phyloP scores from a whole-genome alignment of 2,329 filamentous ascomycete genomes.

The Phialophora macrospora region DNA sequence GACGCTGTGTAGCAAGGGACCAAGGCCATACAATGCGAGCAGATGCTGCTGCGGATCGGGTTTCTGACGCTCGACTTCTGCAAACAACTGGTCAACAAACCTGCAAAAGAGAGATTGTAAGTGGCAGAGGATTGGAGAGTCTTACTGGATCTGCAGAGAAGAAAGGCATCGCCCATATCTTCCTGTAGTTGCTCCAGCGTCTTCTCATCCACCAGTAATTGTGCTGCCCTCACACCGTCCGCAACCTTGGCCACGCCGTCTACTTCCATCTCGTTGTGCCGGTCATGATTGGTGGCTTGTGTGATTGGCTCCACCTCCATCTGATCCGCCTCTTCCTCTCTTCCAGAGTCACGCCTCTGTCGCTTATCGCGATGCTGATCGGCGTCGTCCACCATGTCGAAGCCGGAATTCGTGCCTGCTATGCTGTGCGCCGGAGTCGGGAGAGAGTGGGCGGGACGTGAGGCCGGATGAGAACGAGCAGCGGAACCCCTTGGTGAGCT shows the following conservation, averaged over 20 bases:
- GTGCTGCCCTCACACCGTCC: conserved; percentile 8
- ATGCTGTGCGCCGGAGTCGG: conserved; percentile 55
- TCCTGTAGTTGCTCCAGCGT: conserved; percentile 52
- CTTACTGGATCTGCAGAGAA: conserved; percentile 58
- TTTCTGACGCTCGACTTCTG: conserved; percentile 55
- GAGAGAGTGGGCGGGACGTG: conserved; percentile 48
- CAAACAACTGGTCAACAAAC: conserved; percentile 50
- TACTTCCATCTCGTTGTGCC: conserved; percentile 31
- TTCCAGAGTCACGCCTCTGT: conserved; percentile 28
- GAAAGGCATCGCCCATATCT: conserved; percentile 54
- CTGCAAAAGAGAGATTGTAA: conserved; percentile 38
- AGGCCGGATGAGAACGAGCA: conserved; percentile 51
- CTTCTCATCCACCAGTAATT: conserved; percentile 36
- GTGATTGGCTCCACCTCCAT: conserved; percentile 33
- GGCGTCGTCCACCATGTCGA: conserved; percentile 45
- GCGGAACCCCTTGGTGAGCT: conserved; percentile 46
- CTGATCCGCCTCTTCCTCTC: conserved; percentile 25
- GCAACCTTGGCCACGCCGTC: conserved; percentile 15
- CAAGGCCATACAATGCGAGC: conserved; percentile 63
- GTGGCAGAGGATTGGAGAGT: conserved; percentile 49
- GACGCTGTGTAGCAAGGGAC: conserved; percentile 62
- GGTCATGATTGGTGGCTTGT: conserved; percentile 37
- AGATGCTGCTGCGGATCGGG: conserved; percentile 65
- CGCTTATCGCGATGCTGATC: conserved; percentile 39
- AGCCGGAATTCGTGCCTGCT: conserved; percentile 43